These are phyloP conservation scores for Mycena floridula DNA, from an alignment of 768 basidiomycete genomes.

Conservation along the genomic window DNA sequence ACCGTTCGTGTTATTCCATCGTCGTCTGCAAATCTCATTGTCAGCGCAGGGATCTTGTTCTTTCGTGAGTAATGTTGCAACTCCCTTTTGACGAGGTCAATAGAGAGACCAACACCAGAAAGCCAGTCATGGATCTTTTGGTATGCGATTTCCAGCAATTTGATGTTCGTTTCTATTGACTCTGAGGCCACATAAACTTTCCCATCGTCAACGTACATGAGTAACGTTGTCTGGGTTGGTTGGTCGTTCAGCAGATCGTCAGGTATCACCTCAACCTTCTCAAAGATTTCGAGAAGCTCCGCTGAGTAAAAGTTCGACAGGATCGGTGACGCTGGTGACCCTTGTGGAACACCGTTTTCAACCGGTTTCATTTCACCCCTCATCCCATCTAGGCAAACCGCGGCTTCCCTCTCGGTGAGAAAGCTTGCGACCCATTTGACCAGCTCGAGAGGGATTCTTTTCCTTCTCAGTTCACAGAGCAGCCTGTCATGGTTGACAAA, in stretches of 20 bases:
- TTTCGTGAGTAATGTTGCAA: conserved; percentile 21
- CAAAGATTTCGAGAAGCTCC: conserved; percentile 17
- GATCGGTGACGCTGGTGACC: conserved; percentile 22
- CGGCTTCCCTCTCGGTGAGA: no score
- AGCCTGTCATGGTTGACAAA: no score
- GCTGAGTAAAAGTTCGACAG: conserved; percentile 18
- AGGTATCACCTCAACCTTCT: background rate
- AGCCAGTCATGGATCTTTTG: conserved; percentile 10
- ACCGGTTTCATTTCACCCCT: no score
- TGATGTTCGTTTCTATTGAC: conserved; percentile 16
- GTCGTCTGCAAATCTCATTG: no score
- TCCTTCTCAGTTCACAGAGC: no score
- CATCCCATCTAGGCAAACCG: no score
- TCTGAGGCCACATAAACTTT: conserved; percentile 18
- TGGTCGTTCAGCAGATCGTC: no score
- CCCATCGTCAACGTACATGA: conserved; percentile 26
- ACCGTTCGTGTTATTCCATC: no score
- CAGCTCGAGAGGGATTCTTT: no score
- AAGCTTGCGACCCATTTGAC: no score
- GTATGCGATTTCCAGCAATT: conserved; percentile 13
- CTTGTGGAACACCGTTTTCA: no score
- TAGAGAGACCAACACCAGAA: conserved; percentile 10
- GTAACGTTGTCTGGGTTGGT: background rate
- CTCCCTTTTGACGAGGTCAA: conserved; percentile 18
- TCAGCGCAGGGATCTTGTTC: no score